phyloP scores from a whole-genome alignment of 2,329 filamentous ascomycete species.

The Calonectria pteridis region DNA sequence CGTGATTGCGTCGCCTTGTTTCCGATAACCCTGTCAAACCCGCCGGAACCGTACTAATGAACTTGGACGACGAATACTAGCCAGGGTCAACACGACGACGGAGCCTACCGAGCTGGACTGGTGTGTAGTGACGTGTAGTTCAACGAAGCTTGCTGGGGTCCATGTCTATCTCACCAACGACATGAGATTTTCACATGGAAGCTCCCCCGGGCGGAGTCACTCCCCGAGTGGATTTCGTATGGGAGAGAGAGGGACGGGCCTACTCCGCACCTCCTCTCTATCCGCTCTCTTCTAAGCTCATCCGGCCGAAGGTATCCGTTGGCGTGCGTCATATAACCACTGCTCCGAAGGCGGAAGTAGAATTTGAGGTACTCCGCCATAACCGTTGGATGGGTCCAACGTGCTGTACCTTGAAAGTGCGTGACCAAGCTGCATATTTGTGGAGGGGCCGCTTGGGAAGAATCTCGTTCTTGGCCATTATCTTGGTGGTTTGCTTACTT shows the following conservation, averaged over 20 bases:
- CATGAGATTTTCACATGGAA: slow-evolving; percentile 18
- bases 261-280: slow-evolving; percentile 1
- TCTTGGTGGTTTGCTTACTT: not conserved
- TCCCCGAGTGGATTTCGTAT: slow-evolving; percentile 13
- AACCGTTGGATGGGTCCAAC: slow-evolving; percentile 1
- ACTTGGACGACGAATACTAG: not conserved
- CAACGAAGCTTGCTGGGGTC: slow-evolving; percentile 1
- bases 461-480: not conserved
- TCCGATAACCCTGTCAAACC: slow-evolving; percentile 16
- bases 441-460: not conserved
- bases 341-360: slow-evolving; percentile 6
- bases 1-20: slow-evolving; percentile 17
- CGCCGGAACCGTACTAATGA: not conserved
- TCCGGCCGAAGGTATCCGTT: not conserved
- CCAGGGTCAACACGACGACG: not conserved
- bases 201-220: slow-evolving; percentile 18
- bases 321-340: slow-evolving; percentile 4
- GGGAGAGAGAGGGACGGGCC: not conserved
- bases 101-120: slow-evolving; percentile 2
- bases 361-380: not conserved
- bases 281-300: not conserved
- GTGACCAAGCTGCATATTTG: slow-evolving; percentile 5
- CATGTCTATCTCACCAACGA: slow-evolving; percentile 10
- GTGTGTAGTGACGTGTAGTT: slow-evolving; percentile 1
- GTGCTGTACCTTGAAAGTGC: not conserved